Base-by-base conservation (phyloP, 1,284 basidiomycete species). In the Cerrena zonata region DNA sequence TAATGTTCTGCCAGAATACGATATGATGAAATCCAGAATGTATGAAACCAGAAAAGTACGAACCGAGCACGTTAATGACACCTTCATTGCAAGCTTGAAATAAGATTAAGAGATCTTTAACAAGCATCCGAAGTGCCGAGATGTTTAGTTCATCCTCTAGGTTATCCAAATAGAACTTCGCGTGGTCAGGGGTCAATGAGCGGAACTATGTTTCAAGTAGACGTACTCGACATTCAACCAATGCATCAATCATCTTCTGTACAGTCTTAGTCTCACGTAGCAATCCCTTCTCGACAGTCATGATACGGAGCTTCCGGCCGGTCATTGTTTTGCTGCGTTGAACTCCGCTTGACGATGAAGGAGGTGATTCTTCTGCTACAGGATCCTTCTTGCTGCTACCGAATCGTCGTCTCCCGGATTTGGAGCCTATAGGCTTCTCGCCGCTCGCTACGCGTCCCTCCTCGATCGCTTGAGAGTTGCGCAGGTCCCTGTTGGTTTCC, bases 21-120 rank as follows among this genome's bases (percentile, higher is more conserved):
- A 7, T 65, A 27, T 36, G 34, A 36, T 15, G 13, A 15, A 40
- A 10, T 15, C 10, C 39, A 18, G 39, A 40, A 10, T 22, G 47
- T 24, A 22, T 40, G 39, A 40, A 7, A 19, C 5, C 19, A 18
- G 18, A 40, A 41, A 5, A 25, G 19, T 5, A 56, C 68, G 53
- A 54, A 91, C 91, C 91, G 46, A 96, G 78, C 34, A 98, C 85
- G 66, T 98, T 99, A 72, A 97, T 96, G 45, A 98, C 91, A 51
- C 95, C 95, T 65, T 99, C 95, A 62, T 99, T 99, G 53, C 93
- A 89, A 2, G 92, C 94, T 64, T 96, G 94, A 69, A 98, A 98
- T 18, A 99, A 76, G 50, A 96, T 90, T 45, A 99, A 77, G 5
- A 99, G 78, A 66, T 99, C 96, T 65, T 98, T 98, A 58, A 98